Conservation (phyloP, 2,329 filamentous ascomycete genomes). For the Xylaria hypoxylon region DNA sequence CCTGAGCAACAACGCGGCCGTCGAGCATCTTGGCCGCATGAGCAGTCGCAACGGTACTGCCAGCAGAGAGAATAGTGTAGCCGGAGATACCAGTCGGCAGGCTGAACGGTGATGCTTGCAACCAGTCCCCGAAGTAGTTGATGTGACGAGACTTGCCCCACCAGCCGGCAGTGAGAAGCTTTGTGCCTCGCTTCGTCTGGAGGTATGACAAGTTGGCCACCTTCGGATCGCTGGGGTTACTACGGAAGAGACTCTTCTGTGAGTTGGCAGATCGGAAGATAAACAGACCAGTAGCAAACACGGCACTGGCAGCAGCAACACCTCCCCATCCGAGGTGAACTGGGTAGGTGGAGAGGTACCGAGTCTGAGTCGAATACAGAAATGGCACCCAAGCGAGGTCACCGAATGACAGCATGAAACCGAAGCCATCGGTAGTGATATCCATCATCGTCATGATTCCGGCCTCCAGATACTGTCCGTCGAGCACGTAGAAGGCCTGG, state of each 20-base stretch:
- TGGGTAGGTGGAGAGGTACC: constrained; percentile 87
- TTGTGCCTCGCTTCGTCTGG: constrained; percentile 83
- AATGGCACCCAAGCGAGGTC: constrained; percentile 95
- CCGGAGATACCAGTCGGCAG: constrained; percentile 84
- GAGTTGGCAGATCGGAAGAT: constrained; percentile 94
- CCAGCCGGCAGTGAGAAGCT: constrained; percentile 60
- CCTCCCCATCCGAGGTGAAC: constrained; percentile 77
- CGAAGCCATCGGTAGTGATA: constrained; percentile 91
- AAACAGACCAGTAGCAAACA: constrained; percentile 80
- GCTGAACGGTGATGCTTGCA: constrained; percentile 91
- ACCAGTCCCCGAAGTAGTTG: constrained; percentile 96
- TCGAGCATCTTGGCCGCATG: constrained; percentile 64
- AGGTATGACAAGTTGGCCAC: constrained; percentile 87
- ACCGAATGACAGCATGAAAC: constrained; percentile 93
- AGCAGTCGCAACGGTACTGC: constrained; percentile 63
- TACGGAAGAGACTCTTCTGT: constrained; percentile 95
- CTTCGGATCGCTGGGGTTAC: constrained; percentile 83
- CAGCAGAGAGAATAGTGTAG: constrained; percentile 75
- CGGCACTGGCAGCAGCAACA: constrained; percentile 71
- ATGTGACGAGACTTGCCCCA: constrained; percentile 76
- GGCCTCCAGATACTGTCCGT: constrained; percentile 87
- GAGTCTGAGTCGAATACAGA: constrained; percentile 84
- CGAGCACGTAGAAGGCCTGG: constrained; percentile 85
- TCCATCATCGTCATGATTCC: constrained; percentile 95
- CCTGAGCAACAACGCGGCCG: constrained; percentile 75